A percentile compares a stretch with the other conserved stretches of the same genome.
These are phyloP conservation scores for Mollisiaceae sp. DNA, from an alignment of 2,329 filamentous ascomycete species.

Conservation along the genomic window DNA sequence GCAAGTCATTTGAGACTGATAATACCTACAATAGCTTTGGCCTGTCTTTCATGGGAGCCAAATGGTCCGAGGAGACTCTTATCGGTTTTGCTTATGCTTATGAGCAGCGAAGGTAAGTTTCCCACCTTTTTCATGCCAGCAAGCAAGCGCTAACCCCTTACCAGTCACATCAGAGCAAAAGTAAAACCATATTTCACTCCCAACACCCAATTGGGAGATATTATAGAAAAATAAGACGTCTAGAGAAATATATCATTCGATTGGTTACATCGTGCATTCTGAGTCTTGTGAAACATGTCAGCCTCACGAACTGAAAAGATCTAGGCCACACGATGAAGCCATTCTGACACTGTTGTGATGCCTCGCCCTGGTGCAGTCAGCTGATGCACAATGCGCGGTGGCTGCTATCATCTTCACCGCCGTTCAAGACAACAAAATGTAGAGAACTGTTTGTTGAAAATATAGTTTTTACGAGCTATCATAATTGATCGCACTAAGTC, in stretches of 20 bases:
- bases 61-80: constrained; percentile 65
- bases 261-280: background rate
- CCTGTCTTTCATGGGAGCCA: constrained; percentile 64
- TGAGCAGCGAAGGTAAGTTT: constrained; percentile 48
- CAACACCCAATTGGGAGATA: constrained; percentile 24
- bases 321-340: background rate
- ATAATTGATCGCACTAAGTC: background rate
- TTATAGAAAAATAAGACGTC: constrained; percentile 12
- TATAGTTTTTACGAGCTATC: background rate
- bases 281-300: background rate
- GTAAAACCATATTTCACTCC: constrained; percentile 50
- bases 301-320: background rate
- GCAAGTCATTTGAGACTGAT: constrained; percentile 14
- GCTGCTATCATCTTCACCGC: background rate
- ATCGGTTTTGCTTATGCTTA: constrained; percentile 72
- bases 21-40: constrained; percentile 53
- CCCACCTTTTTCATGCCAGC: too few species aligned
- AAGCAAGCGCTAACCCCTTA: background rate
- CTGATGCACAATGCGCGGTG: too few species aligned
- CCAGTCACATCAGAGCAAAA: constrained; percentile 42
- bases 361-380: background rate
- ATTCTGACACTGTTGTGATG: background rate
- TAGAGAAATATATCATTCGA: background rate
- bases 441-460: background rate
- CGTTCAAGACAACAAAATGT: background rate